Conservation (phyloP, 1,284 basidiomycete species). For the Gymnopus androsaceus region DNA sequence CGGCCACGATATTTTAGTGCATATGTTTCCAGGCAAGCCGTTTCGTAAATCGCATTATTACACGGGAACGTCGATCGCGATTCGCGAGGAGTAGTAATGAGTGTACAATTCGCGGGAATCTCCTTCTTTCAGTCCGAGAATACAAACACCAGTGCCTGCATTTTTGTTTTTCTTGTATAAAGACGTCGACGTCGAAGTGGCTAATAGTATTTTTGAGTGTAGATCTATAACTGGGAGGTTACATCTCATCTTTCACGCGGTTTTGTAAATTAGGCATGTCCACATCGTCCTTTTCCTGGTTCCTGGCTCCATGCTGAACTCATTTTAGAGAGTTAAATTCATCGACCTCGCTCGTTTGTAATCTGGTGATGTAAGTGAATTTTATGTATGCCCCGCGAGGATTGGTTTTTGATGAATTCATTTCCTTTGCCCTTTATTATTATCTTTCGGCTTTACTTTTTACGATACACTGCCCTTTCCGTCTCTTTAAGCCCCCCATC, state of each 20-base stretch:
- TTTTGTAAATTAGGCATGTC: background rate
- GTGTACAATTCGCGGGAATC: background rate
- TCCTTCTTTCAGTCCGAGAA: constrained; percentile 2
- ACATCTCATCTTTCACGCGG: background rate
- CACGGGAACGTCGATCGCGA: background rate
- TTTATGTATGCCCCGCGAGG: background rate
- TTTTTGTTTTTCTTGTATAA: too few species aligned
- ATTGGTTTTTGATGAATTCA: background rate
- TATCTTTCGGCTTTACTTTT: background rate
- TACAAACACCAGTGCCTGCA: background rate
- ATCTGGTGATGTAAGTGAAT: constrained; percentile 1
- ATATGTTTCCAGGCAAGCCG: background rate
- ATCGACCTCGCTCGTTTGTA: background rate
- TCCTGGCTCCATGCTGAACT: background rate
- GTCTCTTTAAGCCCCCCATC: background rate
- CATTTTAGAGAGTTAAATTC: background rate
- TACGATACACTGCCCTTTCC: background rate
- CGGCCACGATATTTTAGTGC: background rate
- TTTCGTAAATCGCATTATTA: background rate
- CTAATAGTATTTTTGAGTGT: too few species aligned
- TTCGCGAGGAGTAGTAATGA: background rate
- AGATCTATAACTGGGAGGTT: background rate
- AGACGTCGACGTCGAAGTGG: too few species aligned
- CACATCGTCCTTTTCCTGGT: background rate
- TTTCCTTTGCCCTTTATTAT: background rate